Conservation (phyloP, 768 basidiomycete species). For the Mycena albidolilacea region DNA sequence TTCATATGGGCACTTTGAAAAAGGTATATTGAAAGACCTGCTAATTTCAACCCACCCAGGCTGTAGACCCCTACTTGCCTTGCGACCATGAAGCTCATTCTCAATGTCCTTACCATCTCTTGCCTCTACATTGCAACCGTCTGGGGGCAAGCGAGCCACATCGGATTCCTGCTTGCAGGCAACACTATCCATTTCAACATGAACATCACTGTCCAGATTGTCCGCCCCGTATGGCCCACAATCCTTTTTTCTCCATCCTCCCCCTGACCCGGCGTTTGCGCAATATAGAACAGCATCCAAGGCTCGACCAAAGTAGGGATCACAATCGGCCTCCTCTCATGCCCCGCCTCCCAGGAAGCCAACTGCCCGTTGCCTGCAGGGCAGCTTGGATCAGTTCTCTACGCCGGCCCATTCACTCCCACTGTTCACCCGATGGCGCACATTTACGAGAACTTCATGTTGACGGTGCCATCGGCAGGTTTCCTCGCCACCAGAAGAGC, state of each 20-base stretch:
- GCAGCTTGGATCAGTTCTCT: constrained; percentile 23
- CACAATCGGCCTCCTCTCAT: constrained; percentile 21
- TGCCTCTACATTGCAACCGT: constrained; percentile 23
- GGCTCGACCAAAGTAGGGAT: constrained; percentile 34
- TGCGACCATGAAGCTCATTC: constrained; percentile 18
- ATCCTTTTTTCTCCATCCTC: background rate
- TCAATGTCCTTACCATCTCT: constrained; percentile 4
- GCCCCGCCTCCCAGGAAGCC: constrained; percentile 5
- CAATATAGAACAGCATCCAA: constrained; percentile 27
- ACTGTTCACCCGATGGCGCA: background rate
- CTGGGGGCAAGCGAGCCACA: constrained; percentile 24
- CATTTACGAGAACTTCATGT: constrained; percentile 34
- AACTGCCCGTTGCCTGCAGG: constrained; percentile 15
- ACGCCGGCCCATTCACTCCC: constrained; percentile 23
- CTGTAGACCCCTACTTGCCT: background rate
- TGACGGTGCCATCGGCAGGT: constrained; percentile 14
- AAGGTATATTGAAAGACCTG: constrained; percentile 4
- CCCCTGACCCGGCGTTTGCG: too few relatives aligned
- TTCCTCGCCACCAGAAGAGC: constrained; percentile 19
- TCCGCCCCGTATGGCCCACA: constrained; percentile 21
- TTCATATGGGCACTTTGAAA: background rate
- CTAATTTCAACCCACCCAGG: too few relatives aligned
- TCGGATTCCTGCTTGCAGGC: constrained; percentile 13
- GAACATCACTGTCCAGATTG: constrained; percentile 24
- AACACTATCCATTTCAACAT: constrained; percentile 14